Base-by-base conservation (phyloP, 192 early-diverging fungal species). In the Entomortierella lignicola region DNA sequence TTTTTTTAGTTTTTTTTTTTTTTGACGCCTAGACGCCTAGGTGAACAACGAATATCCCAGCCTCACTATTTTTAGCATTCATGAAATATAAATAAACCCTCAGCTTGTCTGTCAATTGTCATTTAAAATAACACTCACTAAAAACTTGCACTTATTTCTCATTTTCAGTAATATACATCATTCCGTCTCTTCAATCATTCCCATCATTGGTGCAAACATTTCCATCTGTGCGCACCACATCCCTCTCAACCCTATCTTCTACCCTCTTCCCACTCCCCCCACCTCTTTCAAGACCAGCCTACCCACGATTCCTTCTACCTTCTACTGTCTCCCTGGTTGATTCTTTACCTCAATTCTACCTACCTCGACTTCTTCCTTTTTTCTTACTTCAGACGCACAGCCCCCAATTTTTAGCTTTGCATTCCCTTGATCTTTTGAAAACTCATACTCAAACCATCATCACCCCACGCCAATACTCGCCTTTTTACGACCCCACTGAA, bases 281-380 rank as follows among this genome's bases (percentile, higher is more conserved):
- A 41, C 61, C 70, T 8, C 63, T 64, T 56, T 59, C 63, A 13
- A 52, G 63, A 47, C 71, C 63, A 15, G 55, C 71, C 30, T 66
- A 63, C 34, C 61, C 61, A 41, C 59, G 69, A 41, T 62, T 63
- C 53, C 69, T 62, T 31, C 55, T 64, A 8, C 61, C 61, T 26
- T 58, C 70, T 4, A 72, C 70, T 20, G 44, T 58, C 55, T 63
- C 47, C 1, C 32, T 72, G n/a, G 70, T 26, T 8, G 60, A 72
- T 32, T 56, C 54, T 31, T 15, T 64, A 6, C 60, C 70, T 48
- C 42, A 21, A 13, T 64, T 64, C 31, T 56, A 63, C 21, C n/a
- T 77, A 37, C 65, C 69, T 21, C 69, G 59, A 25, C 53, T 71
- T 21, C 67, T 69, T 18, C 67, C 67, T 4, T 69, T 69, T 27